A percentile compares a stretch with the other conserved stretches of the same genome.
Conservation (phyloP, 805 yeast genomes). For the Nakazawaea molendinolei region DNA sequence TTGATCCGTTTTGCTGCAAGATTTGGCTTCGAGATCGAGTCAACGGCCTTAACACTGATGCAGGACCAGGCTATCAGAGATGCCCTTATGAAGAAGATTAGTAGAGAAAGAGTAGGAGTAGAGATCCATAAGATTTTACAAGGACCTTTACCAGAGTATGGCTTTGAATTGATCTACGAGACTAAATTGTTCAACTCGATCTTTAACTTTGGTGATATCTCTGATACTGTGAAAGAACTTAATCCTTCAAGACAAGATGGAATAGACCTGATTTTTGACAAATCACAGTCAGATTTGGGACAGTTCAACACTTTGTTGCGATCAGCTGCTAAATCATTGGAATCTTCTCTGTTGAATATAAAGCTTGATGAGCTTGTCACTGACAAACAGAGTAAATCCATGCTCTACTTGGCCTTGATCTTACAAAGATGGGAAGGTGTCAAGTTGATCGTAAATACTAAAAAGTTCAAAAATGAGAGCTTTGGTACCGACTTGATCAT, state of each 20-base stretch:
- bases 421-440: slow-evolving; percentile 42
- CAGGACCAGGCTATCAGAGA: slow-evolving; percentile 43
- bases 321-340: slow-evolving; percentile 9
- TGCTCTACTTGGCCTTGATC: slow-evolving; percentile 43
- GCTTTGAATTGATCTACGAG: slow-evolving; percentile 50
- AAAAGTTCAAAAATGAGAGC: slow-evolving; percentile 21
- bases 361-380: slow-evolving; percentile 5
- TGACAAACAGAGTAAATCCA: slow-evolving; percentile 16
- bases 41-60: slow-evolving; percentile 61
- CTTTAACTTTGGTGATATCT: slow-evolving; percentile 36
- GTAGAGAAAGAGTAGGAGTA: slow-evolving; percentile 84
- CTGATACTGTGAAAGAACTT: slow-evolving; percentile 16
- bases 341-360: slow-evolving; percentile 4
- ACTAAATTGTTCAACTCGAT: slow-evolving; percentile 52
- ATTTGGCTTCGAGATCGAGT: slow-evolving; percentile 61
- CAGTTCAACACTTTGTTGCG: slow-evolving; percentile 9
- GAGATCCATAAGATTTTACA: slow-evolving; percentile 74
- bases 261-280: slow-evolving; percentile 17
- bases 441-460: slow-evolving; percentile 31
- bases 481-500: slow-evolving; percentile 45
- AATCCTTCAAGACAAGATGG: slow-evolving; percentile 14
- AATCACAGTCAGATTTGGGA: slow-evolving; percentile 16
- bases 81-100: slow-evolving; percentile 66
- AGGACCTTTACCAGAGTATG: slow-evolving; percentile 57
- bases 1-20: slow-evolving; percentile 81